phyloP scores from a whole-genome alignment of 306 rosid species.

The Prunus dulcis region DNA sequence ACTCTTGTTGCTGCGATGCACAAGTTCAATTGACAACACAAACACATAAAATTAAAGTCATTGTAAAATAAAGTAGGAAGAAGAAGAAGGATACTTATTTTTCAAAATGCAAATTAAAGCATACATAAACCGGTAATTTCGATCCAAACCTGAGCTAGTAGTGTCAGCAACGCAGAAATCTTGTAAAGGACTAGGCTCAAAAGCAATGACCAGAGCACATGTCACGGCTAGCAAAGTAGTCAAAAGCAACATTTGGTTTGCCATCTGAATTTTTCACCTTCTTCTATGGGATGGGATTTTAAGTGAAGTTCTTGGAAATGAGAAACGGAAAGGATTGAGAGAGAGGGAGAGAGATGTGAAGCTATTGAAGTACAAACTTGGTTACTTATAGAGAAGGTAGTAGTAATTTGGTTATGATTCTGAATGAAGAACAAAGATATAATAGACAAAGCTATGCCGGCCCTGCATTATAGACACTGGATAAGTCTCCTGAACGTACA shows the following conservation, averaged over 20 bases:
- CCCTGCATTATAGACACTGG: background rate
- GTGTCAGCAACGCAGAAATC: slow-evolving; percentile 33
- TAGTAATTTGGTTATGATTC: background rate
- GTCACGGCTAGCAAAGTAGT: slow-evolving; percentile 15
- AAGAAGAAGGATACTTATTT: background rate
- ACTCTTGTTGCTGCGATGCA: slow-evolving; percentile 4
- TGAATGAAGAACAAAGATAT: slow-evolving; percentile 5
- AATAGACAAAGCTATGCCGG: background rate
- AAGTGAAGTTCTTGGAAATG: background rate
- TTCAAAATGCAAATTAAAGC: background rate
- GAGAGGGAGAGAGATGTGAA: background rate
- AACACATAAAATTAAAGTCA: background rate
- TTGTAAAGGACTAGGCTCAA: slow-evolving; percentile 31
- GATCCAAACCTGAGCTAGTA: slow-evolving; percentile 13
- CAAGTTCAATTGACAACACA: background rate
- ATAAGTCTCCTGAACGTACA: background rate
- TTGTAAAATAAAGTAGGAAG: background rate
- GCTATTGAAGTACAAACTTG: background rate
- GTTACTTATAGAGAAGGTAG: background rate
- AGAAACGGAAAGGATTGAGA: background rate
- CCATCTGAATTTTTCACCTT: slow-evolving; percentile 4
- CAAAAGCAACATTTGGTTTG: slow-evolving; percentile 3
- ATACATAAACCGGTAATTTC: background rate
- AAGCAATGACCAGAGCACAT: slow-evolving; percentile 21
- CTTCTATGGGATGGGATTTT: background rate